Percentiles rank a stretch among this genome's conserved stretches.
Evolutionary conservation across 257 asterid species (phyloP).

Genomic region (Nicotiana sylvestris): DNA sequence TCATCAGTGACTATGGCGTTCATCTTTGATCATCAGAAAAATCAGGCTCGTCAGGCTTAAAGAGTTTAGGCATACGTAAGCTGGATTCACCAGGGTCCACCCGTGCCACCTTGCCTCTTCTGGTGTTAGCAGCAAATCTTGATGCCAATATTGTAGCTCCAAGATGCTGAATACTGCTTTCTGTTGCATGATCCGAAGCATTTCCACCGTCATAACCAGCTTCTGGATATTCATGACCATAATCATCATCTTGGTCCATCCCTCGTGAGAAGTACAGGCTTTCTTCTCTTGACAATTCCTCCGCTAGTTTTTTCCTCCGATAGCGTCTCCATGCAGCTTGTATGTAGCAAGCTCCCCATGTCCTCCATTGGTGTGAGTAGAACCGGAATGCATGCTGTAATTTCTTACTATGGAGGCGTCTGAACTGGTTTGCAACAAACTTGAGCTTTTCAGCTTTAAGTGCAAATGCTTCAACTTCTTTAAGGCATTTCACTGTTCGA

Average conservation of each 20-base stretch:
- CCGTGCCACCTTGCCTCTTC: conserved; percentile 40
- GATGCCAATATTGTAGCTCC: conserved; percentile 53
- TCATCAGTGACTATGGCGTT: neutral
- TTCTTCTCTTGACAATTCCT: conserved; percentile 55
- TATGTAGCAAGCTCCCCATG: conserved; percentile 80
- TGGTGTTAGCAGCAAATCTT: conserved; percentile 60
- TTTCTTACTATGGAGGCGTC: conserved; percentile 74
- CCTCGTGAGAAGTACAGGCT: conserved; percentile 27
- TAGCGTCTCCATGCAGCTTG: conserved; percentile 65
- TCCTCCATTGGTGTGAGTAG: conserved; percentile 88
- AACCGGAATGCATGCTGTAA: conserved; percentile 75
- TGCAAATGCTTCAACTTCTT: conserved; percentile 79
- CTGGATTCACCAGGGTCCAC: conserved; percentile 32
- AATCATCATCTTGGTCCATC: conserved; percentile 24
- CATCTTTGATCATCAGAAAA: conserved; percentile 23
- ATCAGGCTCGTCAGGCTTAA: conserved; percentile 72
- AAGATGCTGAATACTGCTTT: conserved; percentile 25
- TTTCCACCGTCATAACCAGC: neutral
- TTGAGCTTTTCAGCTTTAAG: conserved; percentile 74
- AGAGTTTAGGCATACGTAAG: conserved; percentile 58
- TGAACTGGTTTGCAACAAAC: conserved; percentile 70
- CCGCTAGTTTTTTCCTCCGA: conserved; percentile 38
- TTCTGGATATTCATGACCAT: conserved; percentile 1
- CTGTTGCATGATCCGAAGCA: neutral
- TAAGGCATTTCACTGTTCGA: conserved; percentile 54